Percentiles rank a stretch among this genome's conserved stretches.
phyloP scores from a whole-genome alignment of 441 rosid species.

The Pelargonium cotyledonis region DNA sequence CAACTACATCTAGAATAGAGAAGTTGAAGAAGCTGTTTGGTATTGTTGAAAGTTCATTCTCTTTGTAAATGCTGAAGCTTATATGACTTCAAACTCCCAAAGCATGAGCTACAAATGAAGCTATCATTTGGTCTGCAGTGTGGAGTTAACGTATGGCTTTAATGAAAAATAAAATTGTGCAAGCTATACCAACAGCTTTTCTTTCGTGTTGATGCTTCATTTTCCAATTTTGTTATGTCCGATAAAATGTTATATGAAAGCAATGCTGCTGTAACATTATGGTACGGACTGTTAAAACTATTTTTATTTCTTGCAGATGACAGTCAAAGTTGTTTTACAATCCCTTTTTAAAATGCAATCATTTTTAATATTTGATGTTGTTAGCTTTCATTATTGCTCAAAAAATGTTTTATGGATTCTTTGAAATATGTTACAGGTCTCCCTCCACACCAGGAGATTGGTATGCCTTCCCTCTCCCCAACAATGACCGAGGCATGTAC shows the following conservation, averaged over 20 bases:
- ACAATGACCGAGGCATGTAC: constrained; percentile 86
- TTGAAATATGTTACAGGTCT: constrained; percentile 51
- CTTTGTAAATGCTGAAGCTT: neutral
- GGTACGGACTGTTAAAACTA: neutral
- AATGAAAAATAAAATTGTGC: neutral
- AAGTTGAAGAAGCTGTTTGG: constrained; percentile 6
- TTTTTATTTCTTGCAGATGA: neutral
- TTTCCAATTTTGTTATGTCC: no score
- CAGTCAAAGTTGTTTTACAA: neutral
- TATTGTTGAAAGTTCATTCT: neutral
- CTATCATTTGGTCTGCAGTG: neutral
- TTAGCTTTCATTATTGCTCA: neutral
- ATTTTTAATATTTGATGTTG: neutral
- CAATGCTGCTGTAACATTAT: no score
- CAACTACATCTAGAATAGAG: neutral
- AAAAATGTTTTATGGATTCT: constrained; percentile 16
- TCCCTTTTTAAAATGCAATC: neutral
- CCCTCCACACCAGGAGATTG: constrained; percentile 93
- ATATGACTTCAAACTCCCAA: no score
- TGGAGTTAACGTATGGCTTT: neutral
- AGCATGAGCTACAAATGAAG: neutral
- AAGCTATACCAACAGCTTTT: neutral
- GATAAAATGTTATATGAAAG: no score
- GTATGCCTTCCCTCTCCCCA: constrained; percentile 99
- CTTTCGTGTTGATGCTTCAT: neutral